These are phyloP conservation scores for Escovopsis weberi DNA, from an alignment of 2,329 filamentous ascomycete genomes.

Conservation along the genomic window DNA sequence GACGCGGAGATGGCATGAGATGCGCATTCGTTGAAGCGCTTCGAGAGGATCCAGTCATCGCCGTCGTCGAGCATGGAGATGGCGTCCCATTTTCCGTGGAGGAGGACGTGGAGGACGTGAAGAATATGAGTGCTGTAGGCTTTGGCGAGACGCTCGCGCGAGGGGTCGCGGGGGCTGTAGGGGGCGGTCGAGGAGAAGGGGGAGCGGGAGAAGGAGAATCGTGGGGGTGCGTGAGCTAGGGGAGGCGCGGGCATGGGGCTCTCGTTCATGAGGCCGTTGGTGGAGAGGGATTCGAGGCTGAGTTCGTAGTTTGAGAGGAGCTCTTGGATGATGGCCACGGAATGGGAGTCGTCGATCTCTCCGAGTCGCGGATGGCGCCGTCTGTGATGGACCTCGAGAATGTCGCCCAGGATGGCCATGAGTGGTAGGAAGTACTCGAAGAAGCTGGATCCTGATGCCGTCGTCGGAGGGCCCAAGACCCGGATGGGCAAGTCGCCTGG, in stretches of 20 bases:
- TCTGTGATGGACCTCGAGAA: slow-evolving; percentile 31
- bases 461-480: slow-evolving; percentile 23
- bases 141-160: slow-evolving; percentile 24
- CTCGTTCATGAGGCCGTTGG: slow-evolving; percentile 8
- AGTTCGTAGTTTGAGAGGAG: slow-evolving; percentile 24
- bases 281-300: slow-evolving; percentile 19
- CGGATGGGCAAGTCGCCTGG: slow-evolving; percentile 18
- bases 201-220: slow-evolving; percentile 6
- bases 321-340: slow-evolving; percentile 20
- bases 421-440: slow-evolving; percentile 37
- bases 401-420: slow-evolving; percentile 33
- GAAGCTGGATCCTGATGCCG: slow-evolving; percentile 26
- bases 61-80: slow-evolving; percentile 33
- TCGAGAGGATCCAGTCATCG: slow-evolving; percentile 33
- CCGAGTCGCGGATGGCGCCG: slow-evolving; percentile 28
- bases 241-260: not conserved
- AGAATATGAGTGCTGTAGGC: slow-evolving; percentile 33
- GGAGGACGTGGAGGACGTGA: slow-evolving; percentile 31
- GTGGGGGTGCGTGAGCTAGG: not conserved
- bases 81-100: slow-evolving; percentile 35
- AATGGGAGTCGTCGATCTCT: slow-evolving; percentile 18
- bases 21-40: slow-evolving; percentile 29
- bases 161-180: slow-evolving; percentile 12
- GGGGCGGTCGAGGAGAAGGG: slow-evolving; percentile 3
- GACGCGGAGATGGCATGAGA: slow-evolving; percentile 32